Evolutionary conservation across 768 basidiomycete species (phyloP), one percentile per base, ranked within the genome.

Genomic region (Amanita rimosa): DNA sequence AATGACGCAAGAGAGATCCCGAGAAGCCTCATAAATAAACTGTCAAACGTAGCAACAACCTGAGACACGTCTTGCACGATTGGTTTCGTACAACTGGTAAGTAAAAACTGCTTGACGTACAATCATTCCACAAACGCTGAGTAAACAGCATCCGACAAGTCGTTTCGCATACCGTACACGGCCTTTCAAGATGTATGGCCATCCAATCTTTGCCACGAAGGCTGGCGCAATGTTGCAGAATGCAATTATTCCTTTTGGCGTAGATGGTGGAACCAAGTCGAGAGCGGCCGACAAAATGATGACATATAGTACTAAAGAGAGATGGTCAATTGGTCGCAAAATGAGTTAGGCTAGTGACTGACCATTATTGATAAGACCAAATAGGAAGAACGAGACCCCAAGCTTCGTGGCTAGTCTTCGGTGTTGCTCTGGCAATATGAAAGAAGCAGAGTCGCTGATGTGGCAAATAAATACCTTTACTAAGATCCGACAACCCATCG

Each of bases 161-260:
- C 95, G 76, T 46, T 73, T 76, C 1, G 69, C 69, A 62, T 99
- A 99, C 49, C 83, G 74, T 66, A 97, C 86, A 52, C 78, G 72
- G 0, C 95, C 95, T 58, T 83, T 87, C 39, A 93, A 72, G 14
- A 97, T 54, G 59, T 97, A 94, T 0, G 95, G 93, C 76, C 94
- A 98, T 7, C 81, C 84, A 3, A 96, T 69, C 66, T 97, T 98
- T 16, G 89, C 91, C 0, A 83, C 61, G 2, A 98, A 67, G 0
- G 90, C 79, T 0, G 95, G 94, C 10, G 85, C 77, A 48, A 99
- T 96, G 63, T 98, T 98, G 68, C 88, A 94, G 61, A 98, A 92
- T 0, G 85, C 81, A 46, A 98, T 91, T 48, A 98, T 81, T 13
- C 95, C 95, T 61, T 95, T 95, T 0, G 95, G 94, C 0, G 91